Base-by-base conservation (phyloP, 495 filamentous ascomycete genomes). In the Aspergillus nidulans region DNA sequence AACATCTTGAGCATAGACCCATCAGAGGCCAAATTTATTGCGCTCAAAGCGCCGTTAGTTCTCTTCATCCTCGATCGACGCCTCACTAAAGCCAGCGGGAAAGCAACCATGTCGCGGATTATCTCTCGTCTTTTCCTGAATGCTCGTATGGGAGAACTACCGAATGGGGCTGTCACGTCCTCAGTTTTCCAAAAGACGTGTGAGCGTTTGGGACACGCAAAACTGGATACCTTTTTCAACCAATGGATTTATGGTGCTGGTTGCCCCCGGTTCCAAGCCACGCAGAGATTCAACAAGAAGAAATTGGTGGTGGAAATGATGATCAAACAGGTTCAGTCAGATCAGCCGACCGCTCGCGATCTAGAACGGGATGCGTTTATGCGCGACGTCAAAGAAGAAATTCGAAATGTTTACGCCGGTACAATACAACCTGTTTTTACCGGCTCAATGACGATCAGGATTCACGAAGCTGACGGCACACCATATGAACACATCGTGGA, bases 401-500 rank as follows among this genome's bases (percentile, higher is more conserved):
- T 84, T 9, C 71, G 85, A 50, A 78, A 81, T 21, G 81, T 96
- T 36, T 85, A 85, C 57, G 84, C 85, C 25, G 87, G 82, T 21
- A 73, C 81, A 36, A 69, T 88, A 9, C 89, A 88, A 57, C 84
- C 85, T 30, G 75, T 89, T 3, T 99, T 97, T 68, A 92, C 90
- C 3, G 92, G 92, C 1, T 92, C 95, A 0, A 95, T 97, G 88
- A 97, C 94, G 0, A 88, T 99, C 60, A 82, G 95, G 42, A 97
- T 99, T 57, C 94, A 99, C 73, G 94, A 99, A 72, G 95, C 94
- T 23, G 95, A 99, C 66, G 94, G 94, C 15, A 97, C 95, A 2
- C 94, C 94, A 19, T 99, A 99, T 67, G 94, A 99, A 69, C 94
- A 99, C 64, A 95, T 96, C 59, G 89, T 96, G 23, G 88, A 96